phyloP scores from a whole-genome alignment of 106 monocot genomes.

The Allium sativum region DNA sequence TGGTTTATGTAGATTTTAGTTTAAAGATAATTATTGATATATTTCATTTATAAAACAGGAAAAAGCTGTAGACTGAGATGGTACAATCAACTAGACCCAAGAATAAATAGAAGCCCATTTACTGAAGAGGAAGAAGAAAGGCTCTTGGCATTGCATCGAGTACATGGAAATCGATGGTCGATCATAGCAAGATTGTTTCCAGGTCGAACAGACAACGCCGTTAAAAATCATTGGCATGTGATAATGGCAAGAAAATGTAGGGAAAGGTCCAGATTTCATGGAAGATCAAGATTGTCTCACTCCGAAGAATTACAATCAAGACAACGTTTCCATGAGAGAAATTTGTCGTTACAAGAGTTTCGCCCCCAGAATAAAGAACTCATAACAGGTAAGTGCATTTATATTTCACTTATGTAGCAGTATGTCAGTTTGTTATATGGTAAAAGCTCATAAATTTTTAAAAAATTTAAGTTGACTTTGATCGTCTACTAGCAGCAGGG shows the following conservation, averaged over 20 bases:
- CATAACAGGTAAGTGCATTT: too few species aligned
- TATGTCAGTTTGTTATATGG: too few species aligned
- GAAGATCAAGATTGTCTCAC: background rate
- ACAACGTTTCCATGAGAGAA: background rate
- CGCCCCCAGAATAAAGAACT: too few species aligned
- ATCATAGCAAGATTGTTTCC: slow-evolving; percentile 66
- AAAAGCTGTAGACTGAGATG: slow-evolving; percentile 89
- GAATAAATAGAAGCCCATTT: slow-evolving; percentile 74
- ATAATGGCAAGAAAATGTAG: slow-evolving; percentile 61
- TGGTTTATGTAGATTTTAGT: too few species aligned
- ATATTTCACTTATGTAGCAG: too few species aligned
- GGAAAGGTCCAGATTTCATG: slow-evolving; percentile 25
- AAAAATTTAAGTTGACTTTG: too few species aligned
- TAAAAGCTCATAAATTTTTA: too few species aligned
- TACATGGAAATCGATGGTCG: slow-evolving; percentile 77
- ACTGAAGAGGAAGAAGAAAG: slow-evolving; percentile 68
- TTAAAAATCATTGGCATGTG: slow-evolving; percentile 94
- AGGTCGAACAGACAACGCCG: slow-evolving; percentile 73
- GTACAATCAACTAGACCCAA: slow-evolving; percentile 86
- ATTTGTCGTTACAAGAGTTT: too few species aligned
- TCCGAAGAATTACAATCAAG: background rate
- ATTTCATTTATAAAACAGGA: slow-evolving; percentile 22
- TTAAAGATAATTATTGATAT: background rate
- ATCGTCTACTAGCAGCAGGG: too few species aligned
- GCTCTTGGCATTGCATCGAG: slow-evolving; percentile 49